Evolutionary conservation across 345 rosid species (phyloP), one percentile per base, ranked within the genome.

Genomic region (Tarenaya hassleriana): DNA sequence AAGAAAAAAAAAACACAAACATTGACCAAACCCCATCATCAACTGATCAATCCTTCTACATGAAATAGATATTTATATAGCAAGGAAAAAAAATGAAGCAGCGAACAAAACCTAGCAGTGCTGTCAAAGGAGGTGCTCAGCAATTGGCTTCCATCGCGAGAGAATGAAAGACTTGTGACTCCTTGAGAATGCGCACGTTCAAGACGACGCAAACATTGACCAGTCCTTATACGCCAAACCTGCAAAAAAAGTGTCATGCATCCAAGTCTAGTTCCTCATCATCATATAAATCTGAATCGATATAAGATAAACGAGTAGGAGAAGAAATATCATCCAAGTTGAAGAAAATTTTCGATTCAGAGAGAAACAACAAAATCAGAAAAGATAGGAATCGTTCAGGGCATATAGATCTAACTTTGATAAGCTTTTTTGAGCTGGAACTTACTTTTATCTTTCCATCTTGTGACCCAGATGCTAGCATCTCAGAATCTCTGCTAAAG

Each of bases 181-280:
- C 99, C 97, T 56, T 88, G 88, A 64, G 87, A 77, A 77, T 94
- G 99, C 53, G 95, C 97, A 52, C 78, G 85, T 61, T 94, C 94
- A 56, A 88, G 78, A 56, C 95, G 91, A 29, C 94, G 89, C 73
- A 94, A 69, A 72, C 97, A 94, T 69, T 78, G 87, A 55, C 95
- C 97, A 29, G 94, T 88, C 64, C 97, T 83, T 61, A 77, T 80
- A 55, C 92, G 94, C 99, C 95, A 94, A 60, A 94, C 92, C 99
- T 94, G 75, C 56, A 50, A 76, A 45, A 16, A 32, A 16, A 32
- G 32, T 45, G 43, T 41, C 16, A 48, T 53, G 50, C 35, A 59
- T 29, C 29, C 18, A 56, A 57, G 35, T 57, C 41, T 34, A 43
- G 45, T 15, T 34, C 34, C 54, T 32, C 47, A 12, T 33, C 55